A percentile compares a stretch with the other conserved stretches of the same genome.
These are phyloP conservation scores for Zanthoxylum bungeanum DNA, from an alignment of 345 rosid species.

Conservation along the genomic window DNA sequence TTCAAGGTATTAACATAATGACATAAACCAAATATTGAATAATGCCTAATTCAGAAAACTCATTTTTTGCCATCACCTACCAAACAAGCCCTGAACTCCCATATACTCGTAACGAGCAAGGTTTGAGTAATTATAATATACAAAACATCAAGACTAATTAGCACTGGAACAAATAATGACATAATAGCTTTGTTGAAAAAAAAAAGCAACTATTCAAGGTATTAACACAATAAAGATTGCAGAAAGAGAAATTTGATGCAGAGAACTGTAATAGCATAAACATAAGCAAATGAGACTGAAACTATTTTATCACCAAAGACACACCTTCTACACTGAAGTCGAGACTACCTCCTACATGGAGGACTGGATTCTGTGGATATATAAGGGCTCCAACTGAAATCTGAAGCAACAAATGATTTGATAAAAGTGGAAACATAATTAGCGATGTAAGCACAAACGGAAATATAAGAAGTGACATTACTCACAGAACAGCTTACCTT, in stretches of 20 bases:
- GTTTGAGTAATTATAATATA: background rate
- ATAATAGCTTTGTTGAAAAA: background rate
- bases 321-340: constrained; percentile 65
- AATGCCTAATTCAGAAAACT: background rate
- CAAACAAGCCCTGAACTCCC: background rate
- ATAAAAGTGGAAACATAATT: constrained; percentile 9
- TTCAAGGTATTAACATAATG: too few species aligned
- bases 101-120: background rate
- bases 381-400: constrained; percentile 83
- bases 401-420: constrained; percentile 38
- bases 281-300: background rate
- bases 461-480: background rate
- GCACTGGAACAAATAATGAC: background rate
- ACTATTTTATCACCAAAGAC: constrained; percentile 17
- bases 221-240: background rate
- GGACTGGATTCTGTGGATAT: constrained; percentile 66
- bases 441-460: constrained; percentile 3
- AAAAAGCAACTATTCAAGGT: background rate
- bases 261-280: background rate
- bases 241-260: background rate
- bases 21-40: background rate
- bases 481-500: background rate
- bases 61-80: background rate
- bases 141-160: background rate
- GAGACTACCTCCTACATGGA: constrained; percentile 51